Evolutionary conservation across 2,329 filamentous ascomycete species (phyloP).

Genomic region (Lecanicillium sp.): DNA sequence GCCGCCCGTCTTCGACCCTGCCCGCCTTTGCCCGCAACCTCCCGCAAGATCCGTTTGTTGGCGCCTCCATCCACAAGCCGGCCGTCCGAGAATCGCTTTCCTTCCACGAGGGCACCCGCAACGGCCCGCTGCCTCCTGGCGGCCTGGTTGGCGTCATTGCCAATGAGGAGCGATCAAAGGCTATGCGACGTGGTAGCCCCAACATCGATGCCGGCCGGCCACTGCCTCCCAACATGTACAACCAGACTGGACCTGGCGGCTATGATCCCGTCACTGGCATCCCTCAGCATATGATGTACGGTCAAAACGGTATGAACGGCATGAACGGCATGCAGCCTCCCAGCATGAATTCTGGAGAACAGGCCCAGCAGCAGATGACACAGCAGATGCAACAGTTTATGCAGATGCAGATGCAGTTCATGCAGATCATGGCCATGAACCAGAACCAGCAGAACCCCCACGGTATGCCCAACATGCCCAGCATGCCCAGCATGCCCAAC

Average conservation of each 20-base stretch:
- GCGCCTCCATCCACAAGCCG: constrained; percentile 67
- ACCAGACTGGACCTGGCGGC: constrained; percentile 28
- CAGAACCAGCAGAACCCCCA: constrained; percentile 23
- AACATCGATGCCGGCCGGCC: constrained; percentile 50
- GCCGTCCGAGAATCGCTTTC: constrained; percentile 68
- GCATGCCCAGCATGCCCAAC: constrained; percentile 20
- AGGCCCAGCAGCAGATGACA: constrained; percentile 72
- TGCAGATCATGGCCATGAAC: constrained; percentile 67
- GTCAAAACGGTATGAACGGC: constrained; percentile 22
- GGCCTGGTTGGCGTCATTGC: constrained; percentile 86
- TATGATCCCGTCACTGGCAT: constrained; percentile 47
- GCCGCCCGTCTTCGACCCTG: constrained; percentile 41
- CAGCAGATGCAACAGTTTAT: constrained; percentile 84
- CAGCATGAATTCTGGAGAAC: constrained; percentile 56
- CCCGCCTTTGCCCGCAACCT: constrained; percentile 79
- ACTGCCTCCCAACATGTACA: constrained; percentile 29
- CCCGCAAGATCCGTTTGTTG: constrained; percentile 79
- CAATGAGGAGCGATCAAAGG: constrained; percentile 72
- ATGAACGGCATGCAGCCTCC: constrained; percentile 28
- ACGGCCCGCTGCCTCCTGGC: constrained; percentile 52
- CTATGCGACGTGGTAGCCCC: constrained; percentile 72
- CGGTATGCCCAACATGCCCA: constrained; percentile 25
- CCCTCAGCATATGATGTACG: constrained; percentile 39
- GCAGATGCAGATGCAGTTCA: constrained; percentile 93
- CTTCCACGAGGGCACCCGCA: constrained; percentile 52